These are phyloP conservation scores for Apophysomyces ossiformis DNA, from an alignment of 371 early-diverging fungal species.

Conservation along the genomic window DNA sequence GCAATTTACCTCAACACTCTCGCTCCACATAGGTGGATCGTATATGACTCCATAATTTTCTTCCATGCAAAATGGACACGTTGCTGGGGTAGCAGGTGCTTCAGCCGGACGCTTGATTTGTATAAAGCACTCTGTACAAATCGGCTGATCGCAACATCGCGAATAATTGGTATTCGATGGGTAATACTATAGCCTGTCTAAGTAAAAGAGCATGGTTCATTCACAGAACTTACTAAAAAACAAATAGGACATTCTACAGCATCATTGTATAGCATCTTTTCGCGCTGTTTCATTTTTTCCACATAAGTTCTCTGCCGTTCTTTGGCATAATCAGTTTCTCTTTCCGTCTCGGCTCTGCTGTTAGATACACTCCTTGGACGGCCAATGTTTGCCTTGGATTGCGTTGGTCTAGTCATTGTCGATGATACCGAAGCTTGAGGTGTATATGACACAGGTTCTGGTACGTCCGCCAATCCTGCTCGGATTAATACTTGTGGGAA, in stretches of 20 bases:
- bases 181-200: constrained; percentile 67
- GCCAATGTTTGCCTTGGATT: constrained; percentile 2
- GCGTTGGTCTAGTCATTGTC: constrained; percentile 7
- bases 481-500: not conserved
- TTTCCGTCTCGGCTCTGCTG: constrained; percentile 17
- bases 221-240: constrained; percentile 69
- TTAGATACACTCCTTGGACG: constrained; percentile 44
- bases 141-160: constrained; percentile 92
- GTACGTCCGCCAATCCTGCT: constrained; percentile 34
- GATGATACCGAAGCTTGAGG: constrained; percentile 31
- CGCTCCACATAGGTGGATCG: constrained; percentile 54
- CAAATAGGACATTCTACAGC: constrained; percentile 94
- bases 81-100: constrained; percentile 60
- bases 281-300: constrained; percentile 14
- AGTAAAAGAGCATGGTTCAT: not conserved
- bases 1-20: constrained; percentile 17
- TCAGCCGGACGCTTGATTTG: constrained; percentile 83
- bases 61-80: constrained; percentile 90
- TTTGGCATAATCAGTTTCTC: constrained; percentile 1
- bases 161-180: constrained; percentile 90
- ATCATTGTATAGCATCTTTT: constrained; percentile 42
- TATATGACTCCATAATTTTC: constrained; percentile 87
- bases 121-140: constrained; percentile 94
- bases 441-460: constrained; percentile 35
- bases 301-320: constrained; percentile 21